Evolutionary conservation across 2,329 filamentous ascomycete genomes (phyloP), one percentile per base, ranked within the genome.

Genomic region (Colletotrichum kahawae): DNA sequence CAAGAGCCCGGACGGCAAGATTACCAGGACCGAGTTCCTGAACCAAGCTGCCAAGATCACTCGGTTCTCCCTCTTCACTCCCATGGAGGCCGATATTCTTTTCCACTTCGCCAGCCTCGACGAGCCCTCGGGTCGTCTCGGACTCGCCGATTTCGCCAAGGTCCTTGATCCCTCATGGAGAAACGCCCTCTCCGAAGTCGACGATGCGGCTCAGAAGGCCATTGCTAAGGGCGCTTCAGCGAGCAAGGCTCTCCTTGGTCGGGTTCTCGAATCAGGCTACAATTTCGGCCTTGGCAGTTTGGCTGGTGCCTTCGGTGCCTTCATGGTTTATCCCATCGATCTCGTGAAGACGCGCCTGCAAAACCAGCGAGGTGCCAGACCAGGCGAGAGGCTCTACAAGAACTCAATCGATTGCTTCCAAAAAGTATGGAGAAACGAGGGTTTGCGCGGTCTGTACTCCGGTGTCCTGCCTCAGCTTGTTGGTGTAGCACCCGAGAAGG

Each of bases 271-370:
- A 82, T 98, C 96, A 2, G 91, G 89, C 3, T 97, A 98, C 85
- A 96, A 98, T 88, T 99, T 99, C 83, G 92, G 88, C 4, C 91
- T 99, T 8, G 97, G 97, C 75, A 95, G 94, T 83, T 79, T 98
- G 79, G 97, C 97, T 9, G 97, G 97, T 85, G 97, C 97, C 12
- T 99, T 99, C 82, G 97, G 97, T 83, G 97, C 97, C 14, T 98
- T 99, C 84, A 98, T 99, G 95, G 97, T 99, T 69, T 99, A 99
- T 84, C 97, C 97, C 29, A 98, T 99, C 82, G 97, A 99, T 87
- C 88, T 99, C 76, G 97, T 99, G 84, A 99, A 99, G 91, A 99
- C 97, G 2, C 93, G 97, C 76, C 94, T 99, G 93, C 97, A 99
- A 86, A 99, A 99, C 87, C 97, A 99, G 88, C 92, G 97, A 78